Evolutionary conservation across 495 filamentous ascomycete genomes (phyloP).

Genomic region (Diplogelasinospora grovesii): DNA sequence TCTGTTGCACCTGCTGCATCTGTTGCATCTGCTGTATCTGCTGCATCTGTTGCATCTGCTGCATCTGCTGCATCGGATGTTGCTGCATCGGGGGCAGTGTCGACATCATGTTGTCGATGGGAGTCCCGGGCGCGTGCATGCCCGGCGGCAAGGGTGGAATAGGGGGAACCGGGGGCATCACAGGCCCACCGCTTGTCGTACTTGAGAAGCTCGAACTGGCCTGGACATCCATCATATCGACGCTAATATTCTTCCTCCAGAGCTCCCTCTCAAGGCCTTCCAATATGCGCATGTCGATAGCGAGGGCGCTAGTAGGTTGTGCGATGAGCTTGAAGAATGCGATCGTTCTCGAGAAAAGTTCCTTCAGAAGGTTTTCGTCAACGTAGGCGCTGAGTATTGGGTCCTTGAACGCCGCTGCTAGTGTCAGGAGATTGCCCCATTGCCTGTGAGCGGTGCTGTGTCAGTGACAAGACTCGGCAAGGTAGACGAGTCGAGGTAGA

Average conservation of each 20-base stretch:
- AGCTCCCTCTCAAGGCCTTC: constrained; percentile 52
- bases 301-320: constrained; percentile 60
- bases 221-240: constrained; percentile 12
- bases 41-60: neutral
- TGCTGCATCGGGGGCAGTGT: constrained; percentile 16
- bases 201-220: constrained; percentile 41
- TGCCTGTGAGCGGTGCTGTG: constrained; percentile 50
- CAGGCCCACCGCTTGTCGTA: constrained; percentile 25
- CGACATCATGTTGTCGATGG: neutral
- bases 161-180: neutral
- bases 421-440: constrained; percentile 91
- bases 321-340: constrained; percentile 55
- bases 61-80: constrained; percentile 1
- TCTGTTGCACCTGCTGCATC: neutral
- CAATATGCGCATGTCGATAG: constrained; percentile 61
- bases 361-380: constrained; percentile 39
- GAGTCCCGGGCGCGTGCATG: neutral
- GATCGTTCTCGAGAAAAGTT: constrained; percentile 60
- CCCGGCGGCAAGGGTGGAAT: neutral
- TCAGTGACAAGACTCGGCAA: neutral
- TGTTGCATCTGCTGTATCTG: constrained; percentile 1
- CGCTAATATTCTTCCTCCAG: constrained; percentile 12
- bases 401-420: constrained; percentile 69
- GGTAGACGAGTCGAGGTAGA: too few relatives aligned
- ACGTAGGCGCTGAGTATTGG: constrained; percentile 49